phyloP scores from a whole-genome alignment of 2,329 filamentous ascomycete species.

The Piedraia hortae region DNA sequence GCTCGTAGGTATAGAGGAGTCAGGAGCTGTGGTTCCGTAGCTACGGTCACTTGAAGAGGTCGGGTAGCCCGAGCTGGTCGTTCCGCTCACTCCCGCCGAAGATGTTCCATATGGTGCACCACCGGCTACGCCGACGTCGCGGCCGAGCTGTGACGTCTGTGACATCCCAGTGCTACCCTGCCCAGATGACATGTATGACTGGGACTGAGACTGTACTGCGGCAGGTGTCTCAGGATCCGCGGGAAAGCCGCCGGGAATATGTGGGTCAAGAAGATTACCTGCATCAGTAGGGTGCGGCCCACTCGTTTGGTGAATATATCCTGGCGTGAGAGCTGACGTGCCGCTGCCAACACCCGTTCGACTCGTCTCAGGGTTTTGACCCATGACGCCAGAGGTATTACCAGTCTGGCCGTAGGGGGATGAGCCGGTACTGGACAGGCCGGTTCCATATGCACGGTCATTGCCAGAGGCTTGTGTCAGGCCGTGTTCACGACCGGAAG shows the following conservation, averaged over 20 bases:
- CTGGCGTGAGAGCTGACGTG: no score
- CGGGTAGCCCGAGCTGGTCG: conserved; percentile 8
- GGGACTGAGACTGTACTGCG: no score
- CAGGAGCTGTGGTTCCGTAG: conserved; percentile 5
- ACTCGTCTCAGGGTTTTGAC: no score
- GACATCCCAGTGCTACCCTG: no score
- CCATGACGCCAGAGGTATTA: no score
- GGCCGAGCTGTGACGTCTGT: no score
- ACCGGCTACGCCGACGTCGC: conserved; percentile 1
- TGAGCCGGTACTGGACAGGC: no score
- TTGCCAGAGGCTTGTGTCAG: no score
- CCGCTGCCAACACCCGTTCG: no score
- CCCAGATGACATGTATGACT: conserved; percentile 2
- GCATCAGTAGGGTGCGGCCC: conserved; percentile 8
- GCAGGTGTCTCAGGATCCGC: conserved; percentile 5
- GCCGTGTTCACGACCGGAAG: no score
- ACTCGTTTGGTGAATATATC: conserved; percentile 4
- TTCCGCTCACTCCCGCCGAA: conserved; percentile 2
- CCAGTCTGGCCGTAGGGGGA: no score
- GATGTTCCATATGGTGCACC: conserved; percentile 1
- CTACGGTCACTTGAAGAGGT: conserved; percentile 14
- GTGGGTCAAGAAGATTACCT: conserved; percentile 12
- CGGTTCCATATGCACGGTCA: no score
- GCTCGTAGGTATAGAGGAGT: conserved; percentile 1
- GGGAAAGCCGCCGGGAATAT: conserved; percentile 11